Evolutionary conservation across 164 flowering plant species (phyloP).

Genomic region (Aristolochia fimbriata): DNA sequence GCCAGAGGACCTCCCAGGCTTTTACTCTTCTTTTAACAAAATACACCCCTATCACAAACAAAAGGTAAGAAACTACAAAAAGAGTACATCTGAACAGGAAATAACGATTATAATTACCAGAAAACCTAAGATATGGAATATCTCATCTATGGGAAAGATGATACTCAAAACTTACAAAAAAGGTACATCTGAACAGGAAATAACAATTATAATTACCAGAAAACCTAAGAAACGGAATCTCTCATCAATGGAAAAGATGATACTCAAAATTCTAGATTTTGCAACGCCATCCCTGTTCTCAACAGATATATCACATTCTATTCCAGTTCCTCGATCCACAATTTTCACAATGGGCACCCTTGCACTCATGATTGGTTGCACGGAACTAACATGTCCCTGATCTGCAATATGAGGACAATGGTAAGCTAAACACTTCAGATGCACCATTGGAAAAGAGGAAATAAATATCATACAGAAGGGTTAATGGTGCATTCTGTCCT

Average conservation of each 20-base stretch:
- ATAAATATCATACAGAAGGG: no score
- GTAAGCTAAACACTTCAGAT: no score
- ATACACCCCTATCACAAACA: no score
- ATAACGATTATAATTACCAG: conserved; percentile 23
- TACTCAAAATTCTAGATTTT: conserved; percentile 42
- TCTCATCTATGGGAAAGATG: conserved; percentile 53
- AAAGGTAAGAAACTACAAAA: background rate
- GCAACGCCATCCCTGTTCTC: conserved; percentile 58
- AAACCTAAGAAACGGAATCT: conserved; percentile 56
- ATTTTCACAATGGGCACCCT: conserved; percentile 61
- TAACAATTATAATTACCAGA: conserved; percentile 26
- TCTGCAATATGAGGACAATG: conserved; percentile 18
- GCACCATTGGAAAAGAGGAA: no score
- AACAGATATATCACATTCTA: conserved; percentile 70
- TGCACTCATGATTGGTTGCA: conserved; percentile 44
- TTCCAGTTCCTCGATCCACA: conserved; percentile 46
- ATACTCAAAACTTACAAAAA: conserved; percentile 23
- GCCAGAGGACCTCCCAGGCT: no score
- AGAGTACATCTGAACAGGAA: background rate
- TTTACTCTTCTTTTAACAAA: no score
- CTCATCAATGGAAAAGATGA: conserved; percentile 51
- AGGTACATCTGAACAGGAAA: no score
- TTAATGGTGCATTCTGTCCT: no score
- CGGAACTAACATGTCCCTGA: conserved; percentile 36
- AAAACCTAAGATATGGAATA: conserved; percentile 52